Percentiles rank a stretch among this genome's conserved stretches.
phyloP scores from a whole-genome alignment of 2,329 filamentous ascomycete species.

The Trichothecium sympodiale region DNA sequence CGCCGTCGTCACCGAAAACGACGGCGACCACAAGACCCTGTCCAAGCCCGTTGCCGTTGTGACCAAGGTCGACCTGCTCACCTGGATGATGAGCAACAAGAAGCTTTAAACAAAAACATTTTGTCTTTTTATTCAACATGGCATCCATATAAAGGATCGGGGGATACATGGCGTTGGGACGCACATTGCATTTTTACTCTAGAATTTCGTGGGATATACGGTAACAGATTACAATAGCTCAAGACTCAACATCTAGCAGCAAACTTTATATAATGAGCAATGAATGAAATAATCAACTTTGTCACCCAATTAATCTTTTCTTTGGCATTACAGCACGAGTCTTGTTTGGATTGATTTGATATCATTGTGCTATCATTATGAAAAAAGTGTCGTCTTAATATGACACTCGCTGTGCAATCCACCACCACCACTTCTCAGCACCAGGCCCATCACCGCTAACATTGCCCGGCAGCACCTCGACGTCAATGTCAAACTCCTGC shows the following conservation, averaged over 20 bases:
- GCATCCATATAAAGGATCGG: too few species aligned
- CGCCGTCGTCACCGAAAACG: constrained; percentile 79
- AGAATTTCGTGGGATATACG: too few species aligned
- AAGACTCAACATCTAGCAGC: constrained; percentile 31
- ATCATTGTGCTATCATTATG: too few species aligned
- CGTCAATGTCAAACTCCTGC: constrained; percentile 68
- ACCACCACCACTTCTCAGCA: constrained; percentile 78
- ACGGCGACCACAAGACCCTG: constrained; percentile 39
- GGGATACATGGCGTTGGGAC: too few species aligned
- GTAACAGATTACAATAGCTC: too few species aligned
- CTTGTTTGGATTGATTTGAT: too few species aligned
- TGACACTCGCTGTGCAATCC: constrained; percentile 64
- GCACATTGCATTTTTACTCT: too few species aligned
- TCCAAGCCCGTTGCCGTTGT: constrained; percentile 80
- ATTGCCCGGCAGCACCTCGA: constrained; percentile 70
- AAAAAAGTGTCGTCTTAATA: too few species aligned
- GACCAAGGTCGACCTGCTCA: constrained; percentile 91
- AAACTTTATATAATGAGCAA: constrained; percentile 5
- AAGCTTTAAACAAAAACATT: constrained; percentile 14
- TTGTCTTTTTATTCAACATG: not conserved
- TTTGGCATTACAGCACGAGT: too few species aligned
- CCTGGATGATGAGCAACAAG: constrained; percentile 69
- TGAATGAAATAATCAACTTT: constrained; percentile 3
- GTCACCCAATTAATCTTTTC: too few species aligned
- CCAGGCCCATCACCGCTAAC: constrained; percentile 55